These are phyloP conservation scores for Tetratostichococcus sp. DNA, from an alignment of 139 green algal species.

Conservation along the genomic window DNA sequence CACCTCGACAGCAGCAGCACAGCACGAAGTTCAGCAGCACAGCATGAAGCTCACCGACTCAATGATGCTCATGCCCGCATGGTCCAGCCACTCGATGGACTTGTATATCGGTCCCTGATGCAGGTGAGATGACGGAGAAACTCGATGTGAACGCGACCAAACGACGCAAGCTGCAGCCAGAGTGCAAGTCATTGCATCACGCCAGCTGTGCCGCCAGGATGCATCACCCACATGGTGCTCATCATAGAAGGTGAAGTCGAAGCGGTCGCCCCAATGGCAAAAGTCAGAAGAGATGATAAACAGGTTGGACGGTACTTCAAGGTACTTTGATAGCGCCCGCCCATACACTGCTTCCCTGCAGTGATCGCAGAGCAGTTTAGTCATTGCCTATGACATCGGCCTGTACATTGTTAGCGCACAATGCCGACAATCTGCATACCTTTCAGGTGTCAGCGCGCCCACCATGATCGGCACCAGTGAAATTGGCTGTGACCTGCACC, in stretches of 20 bases:
- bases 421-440: constrained; percentile 41
- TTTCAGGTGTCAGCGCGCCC: constrained; percentile 62
- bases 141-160: too few relatives aligned
- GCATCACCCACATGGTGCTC: background rate
- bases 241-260: constrained; percentile 74
- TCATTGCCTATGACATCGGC: too few relatives aligned
- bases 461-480: constrained; percentile 94
- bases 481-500: constrained; percentile 39
- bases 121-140: too few relatives aligned
- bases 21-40: background rate
- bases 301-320: constrained; percentile 79
- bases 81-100: constrained; percentile 83
- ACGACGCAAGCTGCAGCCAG: too few relatives aligned
- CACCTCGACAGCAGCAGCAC: background rate
- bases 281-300: constrained; percentile 95
- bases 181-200: too few relatives aligned
- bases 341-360: constrained; percentile 80
- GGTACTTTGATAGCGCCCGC: constrained; percentile 68
- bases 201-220: too few relatives aligned
- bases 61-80: constrained; percentile 80
- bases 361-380: background rate
- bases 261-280: constrained; percentile 91
- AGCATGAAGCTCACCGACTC: constrained; percentile 45
- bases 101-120: constrained; percentile 77
- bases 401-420: too few relatives aligned